Percentiles rank a stretch among this genome's conserved stretches.
phyloP scores from a whole-genome alignment of 148 eudicot genomes.

The Pharnaceum exiguum region DNA sequence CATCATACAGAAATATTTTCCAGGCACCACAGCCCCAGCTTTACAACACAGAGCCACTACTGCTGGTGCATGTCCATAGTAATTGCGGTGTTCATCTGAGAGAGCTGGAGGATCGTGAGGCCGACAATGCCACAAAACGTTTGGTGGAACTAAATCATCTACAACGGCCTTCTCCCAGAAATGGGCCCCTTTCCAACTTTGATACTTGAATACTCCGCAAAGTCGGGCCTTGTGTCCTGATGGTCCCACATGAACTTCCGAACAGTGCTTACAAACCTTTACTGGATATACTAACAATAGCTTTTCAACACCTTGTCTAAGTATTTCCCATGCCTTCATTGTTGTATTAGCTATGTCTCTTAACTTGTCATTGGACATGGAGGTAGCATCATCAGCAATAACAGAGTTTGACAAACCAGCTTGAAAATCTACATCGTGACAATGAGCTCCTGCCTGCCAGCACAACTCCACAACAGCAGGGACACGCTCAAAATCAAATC shows the following conservation, averaged over 20 bases:
- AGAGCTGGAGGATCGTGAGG: conserved; percentile 80
- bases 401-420: conserved; percentile 4
- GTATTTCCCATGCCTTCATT: conserved; percentile 65
- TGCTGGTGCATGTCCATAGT: conserved; percentile 93
- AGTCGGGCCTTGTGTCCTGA: conserved; percentile 92
- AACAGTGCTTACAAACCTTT: conserved; percentile 73
- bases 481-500: conserved; percentile 78
- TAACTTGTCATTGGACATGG: conserved; percentile 39
- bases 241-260: conserved; percentile 89
- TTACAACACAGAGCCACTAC: conserved; percentile 80
- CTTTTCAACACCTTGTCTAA: conserved; percentile 59
- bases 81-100: conserved; percentile 48
- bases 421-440: conserved; percentile 19
- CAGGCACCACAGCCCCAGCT: conserved; percentile 53
- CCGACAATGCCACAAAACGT: conserved; percentile 61
- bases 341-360: conserved; percentile 43
- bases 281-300: conserved; percentile 62
- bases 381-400: conserved; percentile 18
- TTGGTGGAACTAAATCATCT: conserved; percentile 79
- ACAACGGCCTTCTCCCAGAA: conserved; percentile 79
- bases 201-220: conserved; percentile 86
- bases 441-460: conserved; percentile 76
- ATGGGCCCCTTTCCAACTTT: conserved; percentile 68
- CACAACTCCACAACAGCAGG: conserved; percentile 86
- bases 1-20: conserved; percentile 71